These are phyloP conservation scores for Nymphaea thermarum DNA, from an alignment of 164 flowering plant species.

Conservation along the genomic window DNA sequence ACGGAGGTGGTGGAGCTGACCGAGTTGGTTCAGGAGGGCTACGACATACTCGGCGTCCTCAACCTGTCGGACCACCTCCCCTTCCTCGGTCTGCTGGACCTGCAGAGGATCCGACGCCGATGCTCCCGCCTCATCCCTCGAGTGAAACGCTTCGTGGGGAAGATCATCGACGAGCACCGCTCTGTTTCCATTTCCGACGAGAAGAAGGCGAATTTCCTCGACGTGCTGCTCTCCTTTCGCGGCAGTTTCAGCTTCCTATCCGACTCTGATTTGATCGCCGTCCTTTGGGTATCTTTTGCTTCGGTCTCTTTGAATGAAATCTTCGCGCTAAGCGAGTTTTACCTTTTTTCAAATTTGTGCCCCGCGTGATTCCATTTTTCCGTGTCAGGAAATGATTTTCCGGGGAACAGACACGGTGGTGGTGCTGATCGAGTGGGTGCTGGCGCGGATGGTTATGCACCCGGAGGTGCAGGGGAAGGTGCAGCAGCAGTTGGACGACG, in stretches of 20 bases:
- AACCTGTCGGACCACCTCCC: constrained; percentile 40
- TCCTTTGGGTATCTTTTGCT: constrained; percentile 47
- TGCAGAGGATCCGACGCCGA: constrained; percentile 20
- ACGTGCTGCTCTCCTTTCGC: constrained; percentile 36
- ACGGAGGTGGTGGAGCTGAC: constrained; percentile 12
- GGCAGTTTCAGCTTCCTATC: constrained; percentile 24
- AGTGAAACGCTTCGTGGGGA: constrained; percentile 36
- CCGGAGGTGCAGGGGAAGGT: constrained; percentile 16
- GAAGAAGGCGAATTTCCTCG: constrained; percentile 31
- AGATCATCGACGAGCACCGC: constrained; percentile 36
- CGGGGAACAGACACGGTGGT: constrained; percentile 32
- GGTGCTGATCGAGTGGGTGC: constrained; percentile 23
- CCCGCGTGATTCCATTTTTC: background rate
- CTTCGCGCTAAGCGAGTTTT: too few species aligned
- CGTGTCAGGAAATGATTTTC: constrained; percentile 26
- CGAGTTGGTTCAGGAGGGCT: constrained; percentile 30
- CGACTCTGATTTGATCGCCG: constrained; percentile 51
- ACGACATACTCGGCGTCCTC: constrained; percentile 25
- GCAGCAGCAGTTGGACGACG: constrained; percentile 18
- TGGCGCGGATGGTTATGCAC: constrained; percentile 22
- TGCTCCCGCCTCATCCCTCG: constrained; percentile 37
- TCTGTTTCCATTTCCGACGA: background rate
- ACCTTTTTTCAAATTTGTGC: background rate
- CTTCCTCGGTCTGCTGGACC: constrained; percentile 20
- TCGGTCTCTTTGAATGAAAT: background rate